Base-by-base conservation (phyloP, 768 basidiomycete genomes). In the Suillus subluteus region DNA sequence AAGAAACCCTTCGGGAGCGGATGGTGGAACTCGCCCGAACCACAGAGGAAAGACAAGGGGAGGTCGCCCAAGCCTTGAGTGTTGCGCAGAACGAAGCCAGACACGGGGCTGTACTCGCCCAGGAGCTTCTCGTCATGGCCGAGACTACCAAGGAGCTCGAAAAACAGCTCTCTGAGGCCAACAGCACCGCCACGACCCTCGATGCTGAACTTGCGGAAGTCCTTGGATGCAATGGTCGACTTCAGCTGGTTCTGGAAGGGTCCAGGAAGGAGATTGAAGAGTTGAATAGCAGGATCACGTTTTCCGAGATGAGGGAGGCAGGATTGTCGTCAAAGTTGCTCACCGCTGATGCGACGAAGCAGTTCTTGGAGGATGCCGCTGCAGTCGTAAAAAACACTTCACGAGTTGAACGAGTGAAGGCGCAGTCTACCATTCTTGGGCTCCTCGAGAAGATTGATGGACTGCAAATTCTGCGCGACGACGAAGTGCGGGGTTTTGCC, bases 371-470 rank as follows among this genome's bases (percentile, higher is more conserved):
- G 18, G 59, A 61, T 30, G 12, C 41, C 41, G 12, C 6, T 26
- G 41, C 40, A 30, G 30, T 6, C 26, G 6, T 30, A 30, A 61
- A 61, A 30, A 61, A 32, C 21, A 30, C 37, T 35, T 62, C 62
- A 44, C 65, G 62, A 21, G 35, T 55, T 6, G 58, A 68, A 37
- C 43, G 44, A 23, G 44, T 62, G 44, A 62, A 62, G 23, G 62
- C 65, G 8, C 66, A 68, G 40, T 26, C 66, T 7, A 67, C 62
- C 6, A 55, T 67, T 32, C 58, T 68, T 11, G 62, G 56, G 18
- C 65, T 68, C 30, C 66, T 68, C 12, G 35, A 63, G 46, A 64
- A 40, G n/a, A 38, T 66, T 21, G 68, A 68, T 16, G 62, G 58
- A 18, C 46, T 62, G 23, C 38, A 58, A 41, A 68, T 58, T 32